phyloP scores from a whole-genome alignment of 768 basidiomycete species.

The Mycena pura region DNA sequence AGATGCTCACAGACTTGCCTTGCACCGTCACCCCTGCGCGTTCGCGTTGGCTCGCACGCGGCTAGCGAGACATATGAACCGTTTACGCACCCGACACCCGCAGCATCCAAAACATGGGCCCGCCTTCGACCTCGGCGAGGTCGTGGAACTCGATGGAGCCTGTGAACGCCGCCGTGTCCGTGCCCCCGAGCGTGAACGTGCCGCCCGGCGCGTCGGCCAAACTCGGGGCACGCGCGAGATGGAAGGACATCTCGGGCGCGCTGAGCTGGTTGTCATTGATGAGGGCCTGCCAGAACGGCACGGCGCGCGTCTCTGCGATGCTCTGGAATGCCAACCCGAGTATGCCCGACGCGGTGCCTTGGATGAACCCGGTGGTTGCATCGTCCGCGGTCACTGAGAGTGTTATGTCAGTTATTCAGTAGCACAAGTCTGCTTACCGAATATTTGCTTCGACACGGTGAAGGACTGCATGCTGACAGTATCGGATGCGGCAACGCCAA shows the following conservation, averaged over 20 bases:
- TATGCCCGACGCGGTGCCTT: slow-evolving; percentile 65
- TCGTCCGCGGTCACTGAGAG: slow-evolving; percentile 62
- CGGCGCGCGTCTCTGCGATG: slow-evolving; percentile 60
- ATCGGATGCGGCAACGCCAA: slow-evolving; percentile 62
- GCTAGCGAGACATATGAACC: not conserved
- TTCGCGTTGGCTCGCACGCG: not conserved
- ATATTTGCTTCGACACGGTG: slow-evolving; percentile 56
- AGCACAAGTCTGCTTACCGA: slow-evolving; percentile 48
- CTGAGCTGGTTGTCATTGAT: slow-evolving; percentile 48
- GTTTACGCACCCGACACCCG: slow-evolving; percentile 56
- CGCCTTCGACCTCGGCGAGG: slow-evolving; percentile 48
- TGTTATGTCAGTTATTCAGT: not conserved
- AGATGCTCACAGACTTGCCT: slow-evolving; percentile 53
- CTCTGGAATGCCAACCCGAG: slow-evolving; percentile 74
- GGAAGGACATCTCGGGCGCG: slow-evolving; percentile 68
- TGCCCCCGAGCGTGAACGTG: slow-evolving; percentile 75
- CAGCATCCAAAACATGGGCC: slow-evolving; percentile 69
- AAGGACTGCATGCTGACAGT: slow-evolving; percentile 73
- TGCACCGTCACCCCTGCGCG: slow-evolving; percentile 72
- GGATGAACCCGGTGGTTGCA: slow-evolving; percentile 56
- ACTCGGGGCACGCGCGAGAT: slow-evolving; percentile 54
- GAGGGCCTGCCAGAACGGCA: slow-evolving; percentile 74
- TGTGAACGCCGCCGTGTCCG: slow-evolving; percentile 61
- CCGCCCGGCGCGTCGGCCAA: slow-evolving; percentile 57
- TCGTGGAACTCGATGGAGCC: slow-evolving; percentile 72